Percentiles rank a stretch among this genome's conserved stretches.
phyloP scores from a whole-genome alignment of 2,329 filamentous ascomycete genomes.

The Alternaria sp. region DNA sequence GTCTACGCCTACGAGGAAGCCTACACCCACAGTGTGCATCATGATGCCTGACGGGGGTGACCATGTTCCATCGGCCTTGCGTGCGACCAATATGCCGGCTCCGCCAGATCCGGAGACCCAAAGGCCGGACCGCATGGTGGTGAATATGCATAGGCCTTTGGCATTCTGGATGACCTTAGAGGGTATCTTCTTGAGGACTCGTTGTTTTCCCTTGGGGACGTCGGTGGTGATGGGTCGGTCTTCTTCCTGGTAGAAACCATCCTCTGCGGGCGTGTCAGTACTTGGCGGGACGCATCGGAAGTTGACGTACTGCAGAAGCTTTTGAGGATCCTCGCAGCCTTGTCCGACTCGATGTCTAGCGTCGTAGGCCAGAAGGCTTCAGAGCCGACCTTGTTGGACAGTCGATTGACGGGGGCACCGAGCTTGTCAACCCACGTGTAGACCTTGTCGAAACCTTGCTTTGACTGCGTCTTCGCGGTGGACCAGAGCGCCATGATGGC shows the following conservation, averaged over 20 bases:
- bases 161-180: constrained; percentile 83
- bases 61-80: constrained; percentile 86
- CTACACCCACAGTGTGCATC: constrained; percentile 85
- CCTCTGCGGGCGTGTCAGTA: constrained; percentile 53
- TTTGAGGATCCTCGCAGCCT: constrained; percentile 85
- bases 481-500: constrained; percentile 41
- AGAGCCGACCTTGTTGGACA: constrained; percentile 80
- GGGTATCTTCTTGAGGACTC: constrained; percentile 82
- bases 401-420: constrained; percentile 76
- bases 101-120: constrained; percentile 93
- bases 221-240: constrained; percentile 52
- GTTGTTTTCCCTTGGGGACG: constrained; percentile 67
- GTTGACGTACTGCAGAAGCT: constrained; percentile 82
- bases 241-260: constrained; percentile 71
- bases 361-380: constrained; percentile 88
- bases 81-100: constrained; percentile 83
- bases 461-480: constrained; percentile 44
- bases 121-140: constrained; percentile 90
- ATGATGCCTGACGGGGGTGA: constrained; percentile 90
- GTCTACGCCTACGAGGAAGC: constrained; percentile 89
- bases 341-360: constrained; percentile 88
- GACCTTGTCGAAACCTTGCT: constrained; percentile 71
- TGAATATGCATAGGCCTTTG: constrained; percentile 90
- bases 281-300: constrained; percentile 13
- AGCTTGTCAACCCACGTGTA: constrained; percentile 72